Evolutionary conservation across 257 asterid genomes (phyloP), one percentile per base, ranked within the genome.

Genomic region (Fraxinus pennsylvanica): DNA sequence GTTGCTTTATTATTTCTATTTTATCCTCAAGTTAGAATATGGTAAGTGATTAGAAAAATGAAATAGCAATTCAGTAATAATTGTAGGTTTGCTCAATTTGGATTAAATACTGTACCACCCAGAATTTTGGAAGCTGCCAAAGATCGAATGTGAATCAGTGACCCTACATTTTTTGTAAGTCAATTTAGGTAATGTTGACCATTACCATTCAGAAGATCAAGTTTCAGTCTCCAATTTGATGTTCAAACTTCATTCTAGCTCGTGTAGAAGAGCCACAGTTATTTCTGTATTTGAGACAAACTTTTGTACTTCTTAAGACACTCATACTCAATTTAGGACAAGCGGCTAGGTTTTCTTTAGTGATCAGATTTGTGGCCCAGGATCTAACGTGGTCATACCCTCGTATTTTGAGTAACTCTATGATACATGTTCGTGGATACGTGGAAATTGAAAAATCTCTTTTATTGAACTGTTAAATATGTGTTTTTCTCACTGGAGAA

Each of bases 161-260:
- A 22, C 29, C 30, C 30, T 67, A 63, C 63, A 75, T 75, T 75
- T 32, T 47, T 9, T 15, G 59, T 59, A 27, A n/a, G 6, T 22
- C 14, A 1, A 9, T 36, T 61, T 57, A 57, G 29, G 25, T 61
- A n/a, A 5, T 69, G 22, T 9, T 14, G 14, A 22, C n/a, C 52
- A 54, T 8, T 52, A 50, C 9, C 50, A 17, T 73, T 6, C 14
- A 36, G 39, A 59, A 59, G 50, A 13, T 38, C 10, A 2, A 15
- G 27, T 71, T 19, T 7, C 19, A 2, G 36, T 22, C 59, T 0
- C 47, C 39, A 43, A 50, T 71, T 61, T 68, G 69, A 45, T 70
- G 54, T 74, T 61, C 72, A 74, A 32, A 73, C 57, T 50, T 12
- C 76, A 74, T n/a, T 74, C 27, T 41, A 68, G 68, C 71, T 77